Percentiles rank a stretch among this genome's conserved stretches.
Evolutionary conservation across 331 rosid genomes (phyloP).

Genomic region (Malus hybrid): DNA sequence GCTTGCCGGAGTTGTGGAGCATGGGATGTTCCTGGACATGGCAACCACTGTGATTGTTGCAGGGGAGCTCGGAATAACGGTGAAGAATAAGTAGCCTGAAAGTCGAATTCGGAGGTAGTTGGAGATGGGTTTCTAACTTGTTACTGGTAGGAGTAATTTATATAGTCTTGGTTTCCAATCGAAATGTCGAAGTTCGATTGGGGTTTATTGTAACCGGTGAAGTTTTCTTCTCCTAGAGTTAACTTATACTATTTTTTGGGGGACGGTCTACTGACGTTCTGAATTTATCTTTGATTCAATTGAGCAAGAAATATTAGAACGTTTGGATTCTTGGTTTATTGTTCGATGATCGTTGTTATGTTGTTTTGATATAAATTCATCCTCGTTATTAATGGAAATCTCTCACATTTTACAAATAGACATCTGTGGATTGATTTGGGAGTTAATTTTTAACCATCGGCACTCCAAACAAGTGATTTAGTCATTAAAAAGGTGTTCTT

Average conservation of each 20-base stretch:
- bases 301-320: conserved; percentile 18
- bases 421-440: background rate
- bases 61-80: conserved; percentile 69
- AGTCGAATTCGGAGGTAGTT: conserved; percentile 5
- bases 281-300: background rate
- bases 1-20: conserved; percentile 79
- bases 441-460: background rate
- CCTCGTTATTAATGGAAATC: no score
- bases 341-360: background rate
- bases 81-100: conserved; percentile 47
- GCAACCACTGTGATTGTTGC: conserved; percentile 75
- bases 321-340: conserved; percentile 14
- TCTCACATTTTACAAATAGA: no score
- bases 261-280: conserved; percentile 2
- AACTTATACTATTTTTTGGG: background rate
- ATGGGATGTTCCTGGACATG: conserved; percentile 88
- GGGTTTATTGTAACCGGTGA: conserved; percentile 13
- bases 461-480: background rate
- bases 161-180: conserved; percentile 6
- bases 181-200: background rate
- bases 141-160: conserved; percentile 14
- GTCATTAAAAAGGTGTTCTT: background rate
- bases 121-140: conserved; percentile 23
- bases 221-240: conserved; percentile 11
- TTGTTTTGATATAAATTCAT: no score